These are phyloP conservation scores for Citrus medica DNA, from an alignment of 345 rosid species.

Conservation along the genomic window DNA sequence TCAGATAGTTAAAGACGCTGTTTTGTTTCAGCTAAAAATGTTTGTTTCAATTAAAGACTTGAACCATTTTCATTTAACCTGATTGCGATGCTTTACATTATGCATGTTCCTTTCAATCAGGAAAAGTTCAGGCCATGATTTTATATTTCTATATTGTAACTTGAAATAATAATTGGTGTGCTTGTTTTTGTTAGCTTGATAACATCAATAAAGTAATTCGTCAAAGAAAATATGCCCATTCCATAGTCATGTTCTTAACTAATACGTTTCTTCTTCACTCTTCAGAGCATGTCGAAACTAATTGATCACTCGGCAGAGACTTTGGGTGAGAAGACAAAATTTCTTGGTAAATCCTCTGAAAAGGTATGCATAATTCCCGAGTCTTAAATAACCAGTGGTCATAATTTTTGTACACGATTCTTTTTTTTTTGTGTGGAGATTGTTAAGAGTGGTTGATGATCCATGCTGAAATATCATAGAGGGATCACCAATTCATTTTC, in stretches of 20 bases:
- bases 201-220: background rate
- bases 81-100: background rate
- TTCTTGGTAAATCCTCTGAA: slow-evolving; percentile 19
- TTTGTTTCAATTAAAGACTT: background rate
- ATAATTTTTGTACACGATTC: background rate
- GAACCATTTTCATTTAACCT: background rate
- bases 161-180: background rate
- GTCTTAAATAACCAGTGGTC: background rate
- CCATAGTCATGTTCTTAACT: background rate
- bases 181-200: background rate
- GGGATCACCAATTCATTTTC: background rate
- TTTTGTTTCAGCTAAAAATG: background rate
- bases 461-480: too few relatives aligned
- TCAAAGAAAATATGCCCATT: background rate
- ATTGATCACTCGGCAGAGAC: slow-evolving; percentile 27
- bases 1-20: background rate
- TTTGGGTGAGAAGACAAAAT: slow-evolving; percentile 15
- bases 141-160: background rate
- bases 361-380: slow-evolving; percentile 31
- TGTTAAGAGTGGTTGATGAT: too few relatives aligned
- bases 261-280: background rate
- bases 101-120: background rate
- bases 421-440: background rate
- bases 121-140: background rate
- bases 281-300: slow-evolving; percentile 50